phyloP scores from a whole-genome alignment of 345 rosid genomes.

The Fremontodendron californicum region DNA sequence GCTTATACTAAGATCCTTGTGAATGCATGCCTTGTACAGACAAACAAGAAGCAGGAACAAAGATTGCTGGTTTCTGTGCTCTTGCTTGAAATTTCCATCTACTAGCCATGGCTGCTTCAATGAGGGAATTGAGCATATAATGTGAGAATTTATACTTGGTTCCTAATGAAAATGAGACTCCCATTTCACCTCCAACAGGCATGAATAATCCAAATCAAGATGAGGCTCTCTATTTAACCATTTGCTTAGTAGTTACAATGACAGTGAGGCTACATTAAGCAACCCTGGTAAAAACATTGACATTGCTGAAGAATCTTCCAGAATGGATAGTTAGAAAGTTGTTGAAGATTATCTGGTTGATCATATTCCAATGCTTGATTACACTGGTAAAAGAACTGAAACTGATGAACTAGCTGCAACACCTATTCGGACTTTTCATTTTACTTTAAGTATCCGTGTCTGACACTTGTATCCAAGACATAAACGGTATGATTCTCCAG shows the following conservation, averaged over 20 bases:
- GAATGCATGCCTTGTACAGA: background rate
- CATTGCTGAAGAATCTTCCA: background rate
- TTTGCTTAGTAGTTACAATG: background rate
- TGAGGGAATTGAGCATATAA: background rate
- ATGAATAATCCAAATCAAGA: background rate
- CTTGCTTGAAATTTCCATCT: background rate
- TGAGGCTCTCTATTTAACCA: background rate
- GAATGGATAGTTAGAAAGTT: background rate
- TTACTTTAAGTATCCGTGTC: too few species aligned
- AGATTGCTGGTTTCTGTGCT: slow-evolving; percentile 3
- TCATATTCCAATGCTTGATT: background rate
- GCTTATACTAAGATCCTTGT: background rate
- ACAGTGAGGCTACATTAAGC: background rate
- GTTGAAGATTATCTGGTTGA: background rate
- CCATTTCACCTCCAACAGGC: background rate
- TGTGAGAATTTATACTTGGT: slow-evolving; percentile 1
- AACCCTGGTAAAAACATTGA: background rate
- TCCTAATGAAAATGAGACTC: background rate
- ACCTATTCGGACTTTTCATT: too few species aligned
- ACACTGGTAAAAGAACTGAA: too few species aligned
- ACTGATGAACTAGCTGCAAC: too few species aligned
- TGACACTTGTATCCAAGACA: too few species aligned
- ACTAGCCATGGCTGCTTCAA: background rate
- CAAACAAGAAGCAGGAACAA: slow-evolving; percentile 12
- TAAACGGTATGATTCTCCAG: too few species aligned